These are phyloP conservation scores for Lactarius tabidus DNA, from an alignment of 768 basidiomycete genomes.

Conservation along the genomic window DNA sequence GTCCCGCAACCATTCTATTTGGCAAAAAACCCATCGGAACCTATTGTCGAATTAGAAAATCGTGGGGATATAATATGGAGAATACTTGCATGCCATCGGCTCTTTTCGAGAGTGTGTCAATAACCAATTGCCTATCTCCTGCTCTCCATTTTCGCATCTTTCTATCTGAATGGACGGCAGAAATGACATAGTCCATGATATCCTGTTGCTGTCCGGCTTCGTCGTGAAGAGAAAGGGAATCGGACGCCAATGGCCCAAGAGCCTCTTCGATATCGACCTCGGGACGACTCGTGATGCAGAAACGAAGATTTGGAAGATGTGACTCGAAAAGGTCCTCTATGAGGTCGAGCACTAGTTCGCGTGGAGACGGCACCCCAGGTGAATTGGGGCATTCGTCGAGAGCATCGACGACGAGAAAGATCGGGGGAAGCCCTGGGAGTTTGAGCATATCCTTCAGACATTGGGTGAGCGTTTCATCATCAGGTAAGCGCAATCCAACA, in stretches of 20 bases:
- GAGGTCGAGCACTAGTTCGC: conserved; percentile 1
- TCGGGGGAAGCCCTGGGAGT: neutral
- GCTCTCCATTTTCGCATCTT: conserved; percentile 2
- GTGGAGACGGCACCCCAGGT: neutral
- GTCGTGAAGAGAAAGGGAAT: conserved; percentile 7
- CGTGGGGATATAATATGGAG: no score
- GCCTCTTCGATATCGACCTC: neutral
- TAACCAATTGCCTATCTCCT: conserved; percentile 4
- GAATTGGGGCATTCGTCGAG: conserved; percentile 10
- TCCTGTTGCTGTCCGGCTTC: conserved; percentile 2
- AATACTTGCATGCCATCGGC: conserved; percentile 4
- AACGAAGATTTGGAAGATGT: conserved; percentile 1
- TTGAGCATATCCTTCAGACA: conserved; percentile 8
- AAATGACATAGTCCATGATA: conserved; percentile 2
- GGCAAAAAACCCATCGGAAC: neutral
- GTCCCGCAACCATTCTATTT: neutral
- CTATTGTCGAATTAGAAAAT: neutral
- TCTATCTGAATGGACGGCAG: neutral
- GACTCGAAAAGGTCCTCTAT: neutral
- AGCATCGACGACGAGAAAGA: conserved; percentile 1
- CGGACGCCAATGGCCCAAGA: neutral
- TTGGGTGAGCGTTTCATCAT: neutral
- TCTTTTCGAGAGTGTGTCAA: neutral
- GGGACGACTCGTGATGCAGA: conserved; percentile 10
- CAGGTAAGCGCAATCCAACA: neutral